Percentiles rank a stretch among this genome's conserved stretches.
These are phyloP conservation scores for Fraxinus nigra DNA, from an alignment of 305 asterid genomes.

Conservation along the genomic window DNA sequence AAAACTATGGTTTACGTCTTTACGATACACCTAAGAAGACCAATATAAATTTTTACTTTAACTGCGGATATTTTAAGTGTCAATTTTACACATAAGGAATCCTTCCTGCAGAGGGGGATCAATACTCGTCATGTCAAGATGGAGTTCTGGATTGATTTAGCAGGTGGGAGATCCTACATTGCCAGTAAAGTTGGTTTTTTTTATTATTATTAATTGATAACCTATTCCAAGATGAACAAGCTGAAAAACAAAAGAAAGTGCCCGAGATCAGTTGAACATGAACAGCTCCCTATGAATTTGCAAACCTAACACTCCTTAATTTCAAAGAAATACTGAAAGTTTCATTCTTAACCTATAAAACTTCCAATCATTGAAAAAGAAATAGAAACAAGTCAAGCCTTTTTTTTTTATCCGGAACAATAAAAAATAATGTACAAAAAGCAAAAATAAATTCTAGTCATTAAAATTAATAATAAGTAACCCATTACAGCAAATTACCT, in stretches of 20 bases:
- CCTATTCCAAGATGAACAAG: background rate
- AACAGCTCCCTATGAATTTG: background rate
- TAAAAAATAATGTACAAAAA: background rate
- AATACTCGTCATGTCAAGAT: background rate
- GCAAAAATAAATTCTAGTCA: background rate
- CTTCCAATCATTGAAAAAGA: background rate
- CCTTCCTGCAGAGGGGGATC: background rate
- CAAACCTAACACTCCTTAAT: background rate
- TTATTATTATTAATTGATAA: background rate
- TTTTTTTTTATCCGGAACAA: background rate
- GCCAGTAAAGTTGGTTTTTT: background rate
- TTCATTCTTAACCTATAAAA: background rate
- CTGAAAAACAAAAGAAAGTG: background rate
- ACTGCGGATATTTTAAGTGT: background rate
- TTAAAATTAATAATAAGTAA: background rate
- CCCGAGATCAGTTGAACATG: background rate
- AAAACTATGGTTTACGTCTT: background rate
- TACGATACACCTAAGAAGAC: background rate
- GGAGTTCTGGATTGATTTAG: background rate
- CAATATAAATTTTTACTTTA: background rate
- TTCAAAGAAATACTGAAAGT: background rate
- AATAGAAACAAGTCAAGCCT: background rate
- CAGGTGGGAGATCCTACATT: background rate
- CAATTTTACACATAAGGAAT: background rate
- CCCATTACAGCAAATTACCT: slow-evolving; percentile 42